phyloP scores from a whole-genome alignment of 2,329 filamentous ascomycete genomes.

The Pseudogymnoascus pannorum region DNA sequence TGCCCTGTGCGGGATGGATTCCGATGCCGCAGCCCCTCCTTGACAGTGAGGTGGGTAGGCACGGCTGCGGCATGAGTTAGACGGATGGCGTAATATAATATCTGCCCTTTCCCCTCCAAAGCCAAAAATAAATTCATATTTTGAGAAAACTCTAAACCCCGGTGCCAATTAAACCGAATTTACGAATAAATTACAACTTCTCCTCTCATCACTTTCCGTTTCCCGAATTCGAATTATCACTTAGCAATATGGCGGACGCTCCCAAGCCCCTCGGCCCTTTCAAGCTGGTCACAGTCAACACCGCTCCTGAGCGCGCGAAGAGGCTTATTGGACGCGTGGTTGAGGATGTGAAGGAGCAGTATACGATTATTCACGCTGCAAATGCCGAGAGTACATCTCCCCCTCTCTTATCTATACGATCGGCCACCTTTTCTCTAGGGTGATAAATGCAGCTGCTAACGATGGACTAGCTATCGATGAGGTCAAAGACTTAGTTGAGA shows the following conservation, averaged over 20 bases:
- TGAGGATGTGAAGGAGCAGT: constrained; percentile 54
- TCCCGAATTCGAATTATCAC: neutral
- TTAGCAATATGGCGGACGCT: constrained; percentile 17
- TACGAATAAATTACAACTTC: neutral
- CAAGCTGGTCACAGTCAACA: constrained; percentile 61
- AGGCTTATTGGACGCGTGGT: constrained; percentile 53
- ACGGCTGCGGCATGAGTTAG: neutral
- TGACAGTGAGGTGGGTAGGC: neutral
- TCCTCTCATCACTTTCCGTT: neutral
- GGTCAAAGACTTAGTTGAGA: constrained; percentile 45
- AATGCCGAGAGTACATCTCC: constrained; percentile 49
- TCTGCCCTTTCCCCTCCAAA: neutral
- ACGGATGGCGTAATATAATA: constrained; percentile 4
- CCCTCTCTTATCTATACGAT: neutral
- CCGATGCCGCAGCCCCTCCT: neutral
- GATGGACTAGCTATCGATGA: constrained; percentile 42
- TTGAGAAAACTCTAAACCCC: neutral
- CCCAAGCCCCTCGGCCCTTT: constrained; percentile 46
- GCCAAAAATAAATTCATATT: no score
- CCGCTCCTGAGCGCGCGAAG: constrained; percentile 57
- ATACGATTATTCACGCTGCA: constrained; percentile 54
- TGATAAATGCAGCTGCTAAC: neutral
- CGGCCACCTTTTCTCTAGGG: neutral
- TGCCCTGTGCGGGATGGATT: neutral
- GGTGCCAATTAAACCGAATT: neutral